Evolutionary conservation across 352 stramenopile species (phyloP).

Genomic region (Phytophthora capsici): DNA sequence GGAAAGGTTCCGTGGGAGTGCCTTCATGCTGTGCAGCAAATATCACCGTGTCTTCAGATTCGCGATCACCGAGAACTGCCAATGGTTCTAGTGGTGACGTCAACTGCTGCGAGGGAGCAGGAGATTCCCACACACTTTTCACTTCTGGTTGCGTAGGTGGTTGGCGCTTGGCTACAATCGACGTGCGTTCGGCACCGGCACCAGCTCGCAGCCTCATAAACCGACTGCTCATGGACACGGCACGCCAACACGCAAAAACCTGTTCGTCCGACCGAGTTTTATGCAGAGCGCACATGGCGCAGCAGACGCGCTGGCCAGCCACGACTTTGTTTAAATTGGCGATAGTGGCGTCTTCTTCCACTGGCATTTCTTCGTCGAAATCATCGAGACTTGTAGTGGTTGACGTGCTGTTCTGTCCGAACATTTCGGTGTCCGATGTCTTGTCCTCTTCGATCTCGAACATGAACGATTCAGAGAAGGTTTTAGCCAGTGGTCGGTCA

Average conservation of each 20-base stretch:
- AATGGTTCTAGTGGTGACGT: conserved; percentile 32
- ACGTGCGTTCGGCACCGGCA: conserved; percentile 16
- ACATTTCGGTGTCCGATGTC: conserved; percentile 4
- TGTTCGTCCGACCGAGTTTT: conserved; percentile 44
- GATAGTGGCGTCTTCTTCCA: conserved; percentile 13
- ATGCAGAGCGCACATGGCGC: conserved; percentile 49
- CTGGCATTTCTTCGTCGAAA: conserved; percentile 15
- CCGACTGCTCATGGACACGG: conserved; percentile 30
- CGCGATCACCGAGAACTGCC: conserved; percentile 18
- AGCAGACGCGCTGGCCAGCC: conserved; percentile 40
- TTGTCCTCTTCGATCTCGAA: conserved; percentile 17
- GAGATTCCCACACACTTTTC: conserved; percentile 29
- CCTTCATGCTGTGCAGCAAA: conserved; percentile 32
- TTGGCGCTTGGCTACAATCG: conserved; percentile 17
- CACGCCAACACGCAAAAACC: conserved; percentile 43
- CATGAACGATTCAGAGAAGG: conserved; percentile 44
- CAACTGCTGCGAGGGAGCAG: conserved; percentile 22
- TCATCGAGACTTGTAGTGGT: conserved; percentile 29
- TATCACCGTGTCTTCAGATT: conserved; percentile 9
- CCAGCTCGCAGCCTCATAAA: conserved; percentile 32
- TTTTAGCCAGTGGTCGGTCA: conserved; percentile 33
- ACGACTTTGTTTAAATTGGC: conserved; percentile 22
- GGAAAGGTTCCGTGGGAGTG: conserved; percentile 39
- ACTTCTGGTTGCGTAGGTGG: background rate
- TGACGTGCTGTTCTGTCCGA: conserved; percentile 23